Percentiles rank a stretch among this genome's conserved stretches.
Evolutionary conservation across 1,284 basidiomycete genomes (phyloP).

Genomic region (Pyrrhoderma noxium): DNA sequence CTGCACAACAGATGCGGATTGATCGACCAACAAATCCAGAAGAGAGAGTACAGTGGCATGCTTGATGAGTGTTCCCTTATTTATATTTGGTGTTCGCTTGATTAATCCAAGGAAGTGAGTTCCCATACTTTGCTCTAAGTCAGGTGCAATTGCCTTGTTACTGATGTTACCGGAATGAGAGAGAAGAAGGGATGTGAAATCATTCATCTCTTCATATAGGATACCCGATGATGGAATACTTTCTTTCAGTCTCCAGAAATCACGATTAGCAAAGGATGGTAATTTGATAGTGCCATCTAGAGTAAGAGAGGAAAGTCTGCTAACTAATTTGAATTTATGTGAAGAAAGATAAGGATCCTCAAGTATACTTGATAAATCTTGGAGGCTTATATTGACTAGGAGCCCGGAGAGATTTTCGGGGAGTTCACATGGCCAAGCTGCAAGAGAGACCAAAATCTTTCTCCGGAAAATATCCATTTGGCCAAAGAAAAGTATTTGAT

Average conservation of each 20-base stretch:
- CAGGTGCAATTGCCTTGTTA: slow-evolving; percentile 50
- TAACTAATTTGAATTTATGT: slow-evolving; percentile 71
- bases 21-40: slow-evolving; percentile 50
- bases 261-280: slow-evolving; percentile 45
- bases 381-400: slow-evolving; percentile 37
- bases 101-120: slow-evolving; percentile 22
- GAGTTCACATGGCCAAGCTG: slow-evolving; percentile 65
- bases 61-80: slow-evolving; percentile 28
- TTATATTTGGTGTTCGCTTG: slow-evolving; percentile 13
- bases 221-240: slow-evolving; percentile 52
- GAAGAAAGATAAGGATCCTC: slow-evolving; percentile 48
- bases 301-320: slow-evolving; percentile 43
- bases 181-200: slow-evolving; percentile 70
- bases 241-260: slow-evolving; percentile 80
- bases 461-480: slow-evolving; percentile 31
- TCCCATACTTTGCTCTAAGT: slow-evolving; percentile 35
- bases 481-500: slow-evolving; percentile 38
- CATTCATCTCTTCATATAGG: slow-evolving; percentile 58
- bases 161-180: slow-evolving; percentile 49
- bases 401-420: slow-evolving; percentile 37
- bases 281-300: slow-evolving; percentile 27
- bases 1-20: slow-evolving; percentile 41
- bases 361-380: slow-evolving; percentile 46
- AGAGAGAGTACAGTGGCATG: slow-evolving; percentile 48
- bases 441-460: slow-evolving; percentile 49